Conservation (phyloP, 345 rosid genomes). For the Durio zibethinus region DNA sequence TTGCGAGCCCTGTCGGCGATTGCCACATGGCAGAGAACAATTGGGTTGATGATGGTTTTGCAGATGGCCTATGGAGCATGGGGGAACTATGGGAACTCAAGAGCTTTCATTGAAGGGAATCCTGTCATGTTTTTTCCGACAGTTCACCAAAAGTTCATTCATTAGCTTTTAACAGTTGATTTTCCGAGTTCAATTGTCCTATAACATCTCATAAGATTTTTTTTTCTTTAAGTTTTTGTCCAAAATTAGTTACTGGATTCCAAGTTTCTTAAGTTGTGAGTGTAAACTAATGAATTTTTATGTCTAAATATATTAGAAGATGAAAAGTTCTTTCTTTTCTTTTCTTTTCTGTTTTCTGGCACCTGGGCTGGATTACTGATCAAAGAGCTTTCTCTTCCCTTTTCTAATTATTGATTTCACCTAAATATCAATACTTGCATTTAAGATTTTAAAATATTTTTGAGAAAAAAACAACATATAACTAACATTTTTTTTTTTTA, state of each 20-base stretch:
- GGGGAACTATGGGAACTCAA: constrained; percentile 36
- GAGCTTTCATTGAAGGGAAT: constrained; percentile 16
- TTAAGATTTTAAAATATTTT: neutral
- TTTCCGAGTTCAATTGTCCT: neutral
- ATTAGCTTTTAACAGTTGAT: neutral
- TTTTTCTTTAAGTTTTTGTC: neutral
- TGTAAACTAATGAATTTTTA: neutral
- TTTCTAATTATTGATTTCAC: no score
- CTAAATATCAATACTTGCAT: no score
- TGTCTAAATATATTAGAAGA: neutral
- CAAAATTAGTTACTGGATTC: neutral
- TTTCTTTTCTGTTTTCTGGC: no score
- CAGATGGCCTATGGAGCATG: constrained; percentile 37
- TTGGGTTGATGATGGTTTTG: constrained; percentile 33
- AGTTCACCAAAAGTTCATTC: neutral
- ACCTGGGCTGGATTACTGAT: no score
- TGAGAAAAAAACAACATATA: no score
- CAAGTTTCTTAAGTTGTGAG: neutral
- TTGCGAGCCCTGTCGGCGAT: constrained; percentile 10
- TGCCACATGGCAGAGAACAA: constrained; percentile 23
- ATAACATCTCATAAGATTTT: neutral
- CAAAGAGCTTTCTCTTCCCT: neutral
- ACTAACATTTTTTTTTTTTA: no score
- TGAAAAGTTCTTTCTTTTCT: neutral
- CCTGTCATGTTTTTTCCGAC: neutral